Conservation (phyloP, 2,329 filamentous ascomycete genomes). For the Trichoderma atrobrunneum region DNA sequence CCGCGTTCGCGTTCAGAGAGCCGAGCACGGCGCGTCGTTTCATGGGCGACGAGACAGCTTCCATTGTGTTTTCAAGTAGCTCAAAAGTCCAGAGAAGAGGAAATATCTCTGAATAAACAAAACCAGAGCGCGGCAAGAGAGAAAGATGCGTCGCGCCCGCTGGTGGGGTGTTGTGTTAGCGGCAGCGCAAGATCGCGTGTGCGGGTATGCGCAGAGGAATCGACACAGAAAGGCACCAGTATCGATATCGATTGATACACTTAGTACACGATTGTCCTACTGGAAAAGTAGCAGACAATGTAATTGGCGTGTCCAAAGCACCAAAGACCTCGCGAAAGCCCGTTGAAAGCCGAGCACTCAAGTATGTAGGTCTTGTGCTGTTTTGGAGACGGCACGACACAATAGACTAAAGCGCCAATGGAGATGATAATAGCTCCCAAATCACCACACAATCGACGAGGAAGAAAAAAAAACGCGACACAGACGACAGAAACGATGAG, state of each 20-base stretch:
- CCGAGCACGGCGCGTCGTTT: constrained; percentile 52
- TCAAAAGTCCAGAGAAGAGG: background rate
- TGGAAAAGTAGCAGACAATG: background rate
- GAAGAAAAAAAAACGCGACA: background rate
- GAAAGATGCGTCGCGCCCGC: constrained; percentile 10
- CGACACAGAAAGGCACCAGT: background rate
- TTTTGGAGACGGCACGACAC: background rate
- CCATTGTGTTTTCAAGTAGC: background rate
- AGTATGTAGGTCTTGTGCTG: background rate
- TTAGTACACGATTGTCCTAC: background rate
- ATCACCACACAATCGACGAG: background rate
- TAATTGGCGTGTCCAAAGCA: background rate
- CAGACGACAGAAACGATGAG: background rate
- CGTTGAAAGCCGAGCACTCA: background rate
- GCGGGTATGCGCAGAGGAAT: background rate
- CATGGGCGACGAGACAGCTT: constrained; percentile 33
- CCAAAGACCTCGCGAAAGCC: background rate
- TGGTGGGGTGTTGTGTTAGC: background rate
- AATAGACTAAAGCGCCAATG: background rate
- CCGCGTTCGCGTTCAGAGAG: constrained; percentile 46
- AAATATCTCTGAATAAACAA: background rate
- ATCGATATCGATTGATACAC: background rate
- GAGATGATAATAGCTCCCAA: background rate
- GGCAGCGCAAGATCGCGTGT: background rate
- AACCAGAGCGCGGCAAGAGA: constrained; percentile 18